phyloP scores from a whole-genome alignment of 495 filamentous ascomycete species.

The Hypomontagnella monticulosa region DNA sequence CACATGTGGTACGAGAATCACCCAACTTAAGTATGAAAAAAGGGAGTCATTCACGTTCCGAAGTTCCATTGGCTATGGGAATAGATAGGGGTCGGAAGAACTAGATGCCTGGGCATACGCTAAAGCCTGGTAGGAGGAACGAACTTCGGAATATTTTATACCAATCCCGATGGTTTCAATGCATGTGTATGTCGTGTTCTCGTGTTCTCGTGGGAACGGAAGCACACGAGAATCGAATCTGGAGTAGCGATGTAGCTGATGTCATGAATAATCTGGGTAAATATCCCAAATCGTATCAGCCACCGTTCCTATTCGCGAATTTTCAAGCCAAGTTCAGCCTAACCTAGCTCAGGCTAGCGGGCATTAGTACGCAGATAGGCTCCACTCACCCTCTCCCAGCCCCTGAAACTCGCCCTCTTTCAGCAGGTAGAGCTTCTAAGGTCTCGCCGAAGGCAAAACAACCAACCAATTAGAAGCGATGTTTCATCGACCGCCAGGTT shows the following conservation, averaged over 20 bases:
- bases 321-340: conserved; percentile 20
- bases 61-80: neutral
- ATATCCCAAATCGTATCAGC: conserved; percentile 10
- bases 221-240: conserved; percentile 5
- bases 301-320: conserved; percentile 10
- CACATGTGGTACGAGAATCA: conserved; percentile 30
- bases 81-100: conserved; percentile 10
- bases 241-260: conserved; percentile 18
- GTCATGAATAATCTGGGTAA: conserved; percentile 39
- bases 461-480: conserved; percentile 18
- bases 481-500: conserved; percentile 10
- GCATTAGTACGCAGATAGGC: conserved; percentile 3
- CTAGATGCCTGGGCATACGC: neutral
- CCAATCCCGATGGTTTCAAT: conserved; percentile 18
- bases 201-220: conserved; percentile 12
- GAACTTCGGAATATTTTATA: conserved; percentile 1
- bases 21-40: conserved; percentile 18
- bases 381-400: conserved; percentile 17
- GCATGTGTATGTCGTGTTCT: conserved; percentile 6
- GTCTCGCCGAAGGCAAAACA: conserved; percentile 24
- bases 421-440: conserved; percentile 23
- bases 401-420: conserved; percentile 27
- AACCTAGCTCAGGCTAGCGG: conserved; percentile 18
- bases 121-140: conserved; percentile 7
- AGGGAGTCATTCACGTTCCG: conserved; percentile 10